Base-by-base conservation (phyloP, 495 filamentous ascomycete species). In the Bryoglossum gracile region DNA sequence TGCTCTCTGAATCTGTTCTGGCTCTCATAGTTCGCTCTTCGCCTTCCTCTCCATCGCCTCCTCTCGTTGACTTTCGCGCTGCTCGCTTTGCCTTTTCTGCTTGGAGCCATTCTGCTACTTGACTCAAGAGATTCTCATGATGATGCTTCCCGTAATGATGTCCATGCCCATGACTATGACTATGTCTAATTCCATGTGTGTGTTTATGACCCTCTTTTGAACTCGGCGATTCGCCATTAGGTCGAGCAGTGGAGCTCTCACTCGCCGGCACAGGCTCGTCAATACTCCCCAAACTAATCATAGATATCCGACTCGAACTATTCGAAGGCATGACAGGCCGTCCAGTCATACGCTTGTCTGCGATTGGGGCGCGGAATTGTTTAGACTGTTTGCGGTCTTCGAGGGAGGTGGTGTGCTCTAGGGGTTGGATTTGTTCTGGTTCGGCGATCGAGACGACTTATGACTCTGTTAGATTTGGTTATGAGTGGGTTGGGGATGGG, bases 81-180 rank as follows among this genome's bases (percentile, higher is more conserved):
- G 38, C 58, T 37, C 34, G 57, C 72, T 78, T 87, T 22, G 68
- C 61, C 63, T 84, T 86, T 62, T 94, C 87, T 34, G 77, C 74
- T 44, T 87, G 75, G 33, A 95, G 70, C 89, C 89, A 95, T 48
- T 83, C 79, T 17, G 73, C 69, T 18, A 95, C 80, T 60, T 91
- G 86, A 34, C 76, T 70, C 32, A 91, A 61, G 4, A 95, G 66
- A 45, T 65, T 72, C 54, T 78, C 69, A 23, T 63, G 49, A 43
- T 74, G 68, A 43, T 66, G 54, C 8, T 62, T 60, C 49, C 70
- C 62, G 26, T 66, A 61, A 41, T 63, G 57, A 11, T 62, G 63
- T 16, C 45, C 40, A 11, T 51, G 30, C 41, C 17, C 21, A 48
- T 55, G 49, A n/a, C n/a, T n/a, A n/a, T n/a, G n/a, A n/a, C n/a